A percentile compares a stretch with the other conserved stretches of the same genome.
phyloP scores from a whole-genome alignment of 2,329 filamentous ascomycete species.

The Colletotrichum sp. region DNA sequence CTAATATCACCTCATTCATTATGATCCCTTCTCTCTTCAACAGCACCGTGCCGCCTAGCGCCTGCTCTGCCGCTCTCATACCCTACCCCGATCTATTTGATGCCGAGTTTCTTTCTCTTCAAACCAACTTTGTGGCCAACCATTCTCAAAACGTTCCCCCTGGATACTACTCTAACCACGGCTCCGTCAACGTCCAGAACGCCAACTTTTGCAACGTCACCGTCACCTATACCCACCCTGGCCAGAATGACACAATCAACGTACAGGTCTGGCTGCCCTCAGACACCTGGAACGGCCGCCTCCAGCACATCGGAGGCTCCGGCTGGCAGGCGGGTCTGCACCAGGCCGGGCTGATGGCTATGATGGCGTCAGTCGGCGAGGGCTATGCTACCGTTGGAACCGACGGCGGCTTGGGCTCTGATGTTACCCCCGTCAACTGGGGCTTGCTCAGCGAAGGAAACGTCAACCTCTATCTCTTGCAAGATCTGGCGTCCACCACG shows the following conservation, averaged over 20 bases:
- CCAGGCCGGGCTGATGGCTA: not conserved
- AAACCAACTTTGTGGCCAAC: not conserved
- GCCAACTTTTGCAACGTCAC: not conserved
- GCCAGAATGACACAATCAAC: not conserved
- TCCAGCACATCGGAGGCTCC: not conserved
- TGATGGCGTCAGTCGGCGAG: not conserved
- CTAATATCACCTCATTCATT: not conserved
- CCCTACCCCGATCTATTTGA: not conserved
- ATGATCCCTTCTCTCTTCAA: not conserved
- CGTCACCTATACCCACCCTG: not conserved
- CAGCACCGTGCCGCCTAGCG: not conserved
- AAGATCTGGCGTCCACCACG: not conserved
- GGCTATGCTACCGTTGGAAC: not conserved
- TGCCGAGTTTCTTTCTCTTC: not conserved
- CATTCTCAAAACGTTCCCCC: not conserved
- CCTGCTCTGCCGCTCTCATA: not conserved
- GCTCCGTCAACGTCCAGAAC: not conserved
- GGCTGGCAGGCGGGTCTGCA: not conserved
- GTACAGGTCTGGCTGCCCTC: not conserved
- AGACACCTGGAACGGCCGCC: not conserved
- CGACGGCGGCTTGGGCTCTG: not conserved
- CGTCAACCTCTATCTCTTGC: not conserved
- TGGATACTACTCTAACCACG: not conserved
- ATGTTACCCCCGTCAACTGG: not conserved
- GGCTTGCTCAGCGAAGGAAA: not conserved